A percentile compares a stretch with the other conserved stretches of the same genome.
Evolutionary conservation across 2,329 filamentous ascomycete species (phyloP).

Genomic region (Colletotrichum filicis): DNA sequence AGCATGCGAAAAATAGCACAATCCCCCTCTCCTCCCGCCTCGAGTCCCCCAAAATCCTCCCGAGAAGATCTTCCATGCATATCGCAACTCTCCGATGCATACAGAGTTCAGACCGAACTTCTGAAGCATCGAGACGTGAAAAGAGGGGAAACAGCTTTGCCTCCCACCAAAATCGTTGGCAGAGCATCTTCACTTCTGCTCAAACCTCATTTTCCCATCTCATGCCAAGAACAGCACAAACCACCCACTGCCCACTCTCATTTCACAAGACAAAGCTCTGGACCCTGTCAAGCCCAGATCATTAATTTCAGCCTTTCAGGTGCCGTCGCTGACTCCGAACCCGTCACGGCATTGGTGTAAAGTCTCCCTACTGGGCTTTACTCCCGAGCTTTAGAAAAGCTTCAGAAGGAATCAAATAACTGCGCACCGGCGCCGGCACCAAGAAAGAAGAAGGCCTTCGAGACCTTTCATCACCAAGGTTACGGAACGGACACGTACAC

Average conservation of each 20-base stretch:
- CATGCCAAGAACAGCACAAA: constrained; percentile 11
- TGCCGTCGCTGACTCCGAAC: constrained; percentile 17
- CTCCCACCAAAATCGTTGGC: neutral
- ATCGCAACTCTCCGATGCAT: neutral
- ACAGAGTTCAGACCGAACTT: neutral
- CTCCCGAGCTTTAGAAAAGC: neutral
- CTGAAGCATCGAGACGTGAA: constrained; percentile 2
- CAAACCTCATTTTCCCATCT: neutral
- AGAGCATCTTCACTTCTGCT: neutral
- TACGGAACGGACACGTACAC: neutral
- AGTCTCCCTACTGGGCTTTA: neutral
- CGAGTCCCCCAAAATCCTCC: neutral
- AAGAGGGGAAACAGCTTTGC: neutral
- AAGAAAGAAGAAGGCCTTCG: neutral
- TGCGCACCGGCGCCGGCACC: neutral
- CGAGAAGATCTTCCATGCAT: neutral
- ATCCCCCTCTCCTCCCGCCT: constrained; percentile 1
- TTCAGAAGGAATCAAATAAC: neutral
- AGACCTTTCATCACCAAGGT: neutral
- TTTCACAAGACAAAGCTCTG: neutral
- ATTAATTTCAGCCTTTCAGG: neutral
- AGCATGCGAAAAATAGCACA: constrained; percentile 22
- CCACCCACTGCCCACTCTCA: constrained; percentile 11
- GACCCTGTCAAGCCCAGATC: neutral
- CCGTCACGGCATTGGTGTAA: neutral